These are phyloP conservation scores for Ophiostoma quercus DNA, from an alignment of 2,329 filamentous ascomycete species.

Conservation along the genomic window DNA sequence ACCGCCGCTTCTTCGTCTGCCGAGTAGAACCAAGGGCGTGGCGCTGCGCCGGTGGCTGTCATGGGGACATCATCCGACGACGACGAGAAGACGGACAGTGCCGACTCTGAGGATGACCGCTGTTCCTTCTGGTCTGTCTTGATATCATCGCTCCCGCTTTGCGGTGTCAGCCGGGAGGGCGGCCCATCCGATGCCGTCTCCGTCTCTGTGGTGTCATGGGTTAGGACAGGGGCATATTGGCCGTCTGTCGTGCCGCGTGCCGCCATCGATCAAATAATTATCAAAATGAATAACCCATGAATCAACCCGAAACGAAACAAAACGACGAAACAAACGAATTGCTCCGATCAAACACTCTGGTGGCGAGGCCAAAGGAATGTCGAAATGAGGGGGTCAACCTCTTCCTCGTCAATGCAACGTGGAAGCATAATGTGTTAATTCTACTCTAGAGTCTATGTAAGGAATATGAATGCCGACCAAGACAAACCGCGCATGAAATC, in stretches of 20 bases:
- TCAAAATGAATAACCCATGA: neutral
- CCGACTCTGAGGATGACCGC: neutral
- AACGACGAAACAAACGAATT: neutral
- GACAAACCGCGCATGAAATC: neutral
- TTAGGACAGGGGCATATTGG: neutral
- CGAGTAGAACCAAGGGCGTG: conserved; percentile 40
- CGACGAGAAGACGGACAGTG: neutral
- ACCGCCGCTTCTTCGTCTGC: conserved; percentile 68
- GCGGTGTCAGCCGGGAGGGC: neutral
- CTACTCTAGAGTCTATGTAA: neutral
- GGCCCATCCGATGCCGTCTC: neutral
- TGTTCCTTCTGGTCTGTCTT: conserved; percentile 14
- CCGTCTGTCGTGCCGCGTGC: neutral
- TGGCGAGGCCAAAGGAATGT: neutral
- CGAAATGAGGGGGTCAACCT: neutral
- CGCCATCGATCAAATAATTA: neutral
- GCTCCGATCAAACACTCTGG: neutral
- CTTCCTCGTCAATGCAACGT: neutral
- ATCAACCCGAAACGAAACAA: neutral
- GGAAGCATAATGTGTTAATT: neutral
- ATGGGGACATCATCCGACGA: neutral
- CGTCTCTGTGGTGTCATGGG: neutral
- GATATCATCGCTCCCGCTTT: neutral
- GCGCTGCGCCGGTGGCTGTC: conserved; percentile 6
- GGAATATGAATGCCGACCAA: neutral